Evolutionary conservation across 2,329 filamentous ascomycete species (phyloP).

Genomic region (Chlorencoelia australis): DNA sequence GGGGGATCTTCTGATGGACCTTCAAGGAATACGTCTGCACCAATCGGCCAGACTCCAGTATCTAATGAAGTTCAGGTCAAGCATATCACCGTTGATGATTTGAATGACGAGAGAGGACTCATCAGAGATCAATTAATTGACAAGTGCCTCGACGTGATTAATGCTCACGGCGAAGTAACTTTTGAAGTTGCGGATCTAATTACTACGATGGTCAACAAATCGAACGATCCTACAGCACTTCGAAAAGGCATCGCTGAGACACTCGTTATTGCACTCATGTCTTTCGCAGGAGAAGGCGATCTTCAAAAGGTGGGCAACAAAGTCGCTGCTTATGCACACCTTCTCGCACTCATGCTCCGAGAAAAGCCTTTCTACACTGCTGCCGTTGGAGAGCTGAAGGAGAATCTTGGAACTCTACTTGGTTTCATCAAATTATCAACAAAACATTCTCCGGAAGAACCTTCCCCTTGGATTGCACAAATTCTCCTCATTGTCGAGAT

Average conservation of each 20-base stretch:
- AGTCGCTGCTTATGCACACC: conserved; percentile 83
- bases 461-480: conserved; percentile 89
- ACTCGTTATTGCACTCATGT: conserved; percentile 73
- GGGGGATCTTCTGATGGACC: conserved; percentile 1
- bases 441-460: conserved; percentile 59
- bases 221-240: conserved; percentile 44
- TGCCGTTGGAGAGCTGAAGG: conserved; percentile 63
- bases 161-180: conserved; percentile 76
- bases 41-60: conserved; percentile 5
- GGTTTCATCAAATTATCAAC: conserved; percentile 65
- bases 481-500: conserved; percentile 85
- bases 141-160: conserved; percentile 80
- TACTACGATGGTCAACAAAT: conserved; percentile 55
- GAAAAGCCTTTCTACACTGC: conserved; percentile 71
- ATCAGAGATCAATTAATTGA: conserved; percentile 75
- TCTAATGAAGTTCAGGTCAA: conserved; percentile 7
- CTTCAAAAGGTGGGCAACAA: conserved; percentile 43
- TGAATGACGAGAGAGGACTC: conserved; percentile 65
- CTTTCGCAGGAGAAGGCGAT: conserved; percentile 50
- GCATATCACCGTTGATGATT: conserved; percentile 58
- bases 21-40: conserved; percentile 1
- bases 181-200: conserved; percentile 89
- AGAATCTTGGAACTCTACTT: conserved; percentile 66
- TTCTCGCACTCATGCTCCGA: conserved; percentile 80
- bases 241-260: conserved; percentile 70